A percentile compares a stretch with the other conserved stretches of the same genome.
These are phyloP conservation scores for Kwoniella sp. DNA, from an alignment of 768 basidiomycete species.

Conservation along the genomic window DNA sequence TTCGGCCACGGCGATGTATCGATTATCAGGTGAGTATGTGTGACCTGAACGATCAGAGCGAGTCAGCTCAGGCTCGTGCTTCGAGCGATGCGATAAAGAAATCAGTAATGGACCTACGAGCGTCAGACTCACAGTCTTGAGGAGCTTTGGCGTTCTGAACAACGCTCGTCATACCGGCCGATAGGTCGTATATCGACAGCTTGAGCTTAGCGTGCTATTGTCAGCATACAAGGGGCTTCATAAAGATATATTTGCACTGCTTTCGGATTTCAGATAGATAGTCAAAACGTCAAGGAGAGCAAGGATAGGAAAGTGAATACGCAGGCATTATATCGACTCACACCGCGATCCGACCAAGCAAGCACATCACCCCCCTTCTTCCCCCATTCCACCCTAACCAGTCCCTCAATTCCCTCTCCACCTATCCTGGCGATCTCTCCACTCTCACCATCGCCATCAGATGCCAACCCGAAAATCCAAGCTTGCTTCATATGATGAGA, in stretches of 20 bases:
- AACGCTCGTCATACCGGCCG: conserved; percentile 72
- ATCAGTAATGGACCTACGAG: no score
- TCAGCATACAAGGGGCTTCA: conserved; percentile 4
- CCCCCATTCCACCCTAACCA: conserved; percentile 86
- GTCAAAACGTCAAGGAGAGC: no score
- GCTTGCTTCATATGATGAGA: conserved; percentile 72
- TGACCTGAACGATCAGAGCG: conserved; percentile 26
- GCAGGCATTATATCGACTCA: conserved; percentile 59
- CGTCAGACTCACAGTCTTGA: conserved; percentile 58
- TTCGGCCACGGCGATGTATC: conserved; percentile 83
- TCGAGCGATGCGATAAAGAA: no score
- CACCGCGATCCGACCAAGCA: conserved; percentile 92
- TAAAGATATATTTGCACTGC: no score
- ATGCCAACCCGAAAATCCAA: conserved; percentile 74
- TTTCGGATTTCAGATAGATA: no score
- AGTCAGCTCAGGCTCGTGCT: neutral
- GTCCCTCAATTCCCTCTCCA: conserved; percentile 66
- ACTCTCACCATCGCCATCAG: conserved; percentile 61
- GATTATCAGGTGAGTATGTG: conserved; percentile 63
- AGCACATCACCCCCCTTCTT: conserved; percentile 78
- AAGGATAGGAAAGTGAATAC: neutral
- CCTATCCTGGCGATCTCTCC: conserved; percentile 44
- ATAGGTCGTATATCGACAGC: conserved; percentile 81
- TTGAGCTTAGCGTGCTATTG: conserved; percentile 63
- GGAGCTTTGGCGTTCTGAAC: conserved; percentile 84